Base-by-base conservation (phyloP, 2,329 filamentous ascomycete species). In the Cladosporium sp. region DNA sequence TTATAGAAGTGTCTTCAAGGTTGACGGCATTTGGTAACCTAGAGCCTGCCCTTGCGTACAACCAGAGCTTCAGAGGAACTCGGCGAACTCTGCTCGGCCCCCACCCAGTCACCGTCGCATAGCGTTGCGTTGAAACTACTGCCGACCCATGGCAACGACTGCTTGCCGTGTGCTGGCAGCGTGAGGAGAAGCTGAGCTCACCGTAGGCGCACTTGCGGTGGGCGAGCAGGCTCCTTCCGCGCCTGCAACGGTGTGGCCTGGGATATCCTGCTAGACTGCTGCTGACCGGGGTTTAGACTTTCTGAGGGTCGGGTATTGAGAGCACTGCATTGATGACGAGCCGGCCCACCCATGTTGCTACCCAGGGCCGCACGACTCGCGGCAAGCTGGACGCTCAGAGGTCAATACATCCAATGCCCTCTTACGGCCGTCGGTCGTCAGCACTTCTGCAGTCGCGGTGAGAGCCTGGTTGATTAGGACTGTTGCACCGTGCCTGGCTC, bases 1-100 rank as follows among this genome's bases (percentile, higher is more conserved):
- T 33, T 62, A 46, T 50, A 16, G 52, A 18, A 53, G 23, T 28
- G 59, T 52, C 33, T 37, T 62, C 46, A 62, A 62, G 60, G 60
- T 55, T 55, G 49, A 53, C 49, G 60, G 60, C 60, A 40, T 55
- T 10, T 40, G 60, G 49, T 55, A 62, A 62, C 60, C 60, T 62
- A 55, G 60, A 62, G 60, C 21, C 60, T 53, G 60, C 60, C 46
- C 60, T 62, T 52, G 31, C 59, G 31, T 50, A 23, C 23, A 35
- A 52, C 31, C n/a, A 37, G 59, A 50, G 29, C 40, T 62, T 62
- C 44, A 52, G 12, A 33, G 2, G 6, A 16, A 46, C 44, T 37
- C 44, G 59, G 16, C 46, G 18, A 52, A 62, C 44, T 59, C 37
- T 59, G 56, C 37, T 46, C 29, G 55, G 55, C 31, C 8, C 14